These are phyloP conservation scores for Thalia dealbata DNA, from an alignment of 176 grass and related monocot species.

Conservation along the genomic window DNA sequence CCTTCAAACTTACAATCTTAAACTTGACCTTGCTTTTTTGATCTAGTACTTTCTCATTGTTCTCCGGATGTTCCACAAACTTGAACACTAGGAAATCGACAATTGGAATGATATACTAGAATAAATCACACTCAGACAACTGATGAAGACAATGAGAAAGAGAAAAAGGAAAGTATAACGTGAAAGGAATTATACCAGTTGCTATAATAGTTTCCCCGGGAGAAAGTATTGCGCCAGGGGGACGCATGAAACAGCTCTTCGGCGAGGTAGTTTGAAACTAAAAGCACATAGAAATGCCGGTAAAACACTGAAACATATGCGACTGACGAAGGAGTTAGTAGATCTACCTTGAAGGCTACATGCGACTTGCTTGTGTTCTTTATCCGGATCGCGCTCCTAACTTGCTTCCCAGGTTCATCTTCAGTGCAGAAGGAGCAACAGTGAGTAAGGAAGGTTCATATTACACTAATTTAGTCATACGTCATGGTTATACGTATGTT, in stretches of 20 bases:
- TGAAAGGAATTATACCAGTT: slow-evolving; percentile 46
- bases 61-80: slow-evolving; percentile 96
- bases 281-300: slow-evolving; percentile 8
- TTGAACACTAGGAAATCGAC: slow-evolving; percentile 67
- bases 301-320: not conserved
- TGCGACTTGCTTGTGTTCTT: slow-evolving; percentile 95
- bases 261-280: slow-evolving; percentile 99
- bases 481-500: not conserved
- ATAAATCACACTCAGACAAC: not conserved
- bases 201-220: slow-evolving; percentile 88
- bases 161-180: slow-evolving; percentile 18
- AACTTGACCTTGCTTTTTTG: slow-evolving; percentile 93
- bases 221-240: slow-evolving; percentile 91
- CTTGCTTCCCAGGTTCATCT: slow-evolving; percentile 98
- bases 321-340: not conserved
- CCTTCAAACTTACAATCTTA: slow-evolving; percentile 98
- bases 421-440: slow-evolving; percentile 11
- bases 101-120: slow-evolving; percentile 16
- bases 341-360: slow-evolving; percentile 81
- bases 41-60: slow-evolving; percentile 71
- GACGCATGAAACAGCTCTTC: slow-evolving; percentile 97
- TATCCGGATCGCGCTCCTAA: slow-evolving; percentile 82
- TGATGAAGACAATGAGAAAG: not conserved
- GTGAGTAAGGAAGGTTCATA: not conserved
- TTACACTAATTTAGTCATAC: not conserved